Conservation (phyloP, 148 eudicot species). For the Rhododendron molle region DNA sequence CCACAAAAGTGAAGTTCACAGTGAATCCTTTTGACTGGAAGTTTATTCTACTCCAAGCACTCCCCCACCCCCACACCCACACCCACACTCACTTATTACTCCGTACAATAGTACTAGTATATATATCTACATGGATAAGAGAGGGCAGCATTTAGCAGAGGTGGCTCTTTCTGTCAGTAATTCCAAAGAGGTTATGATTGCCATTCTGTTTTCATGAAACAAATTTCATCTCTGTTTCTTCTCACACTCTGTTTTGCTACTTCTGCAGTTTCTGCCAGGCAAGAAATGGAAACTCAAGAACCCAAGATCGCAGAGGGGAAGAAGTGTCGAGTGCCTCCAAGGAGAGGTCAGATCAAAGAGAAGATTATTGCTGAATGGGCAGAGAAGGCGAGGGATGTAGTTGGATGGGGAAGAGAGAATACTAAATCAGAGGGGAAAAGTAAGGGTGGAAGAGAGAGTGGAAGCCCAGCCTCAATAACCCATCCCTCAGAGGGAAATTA, state of each 20-base stretch:
- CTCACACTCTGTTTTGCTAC: not conserved
- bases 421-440: not conserved
- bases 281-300: not conserved
- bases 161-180: not conserved
- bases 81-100: not conserved
- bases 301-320: not conserved
- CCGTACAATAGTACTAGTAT: no score
- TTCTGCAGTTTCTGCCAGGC: not conserved
- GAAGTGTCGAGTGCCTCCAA: not conserved
- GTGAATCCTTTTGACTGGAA: not conserved
- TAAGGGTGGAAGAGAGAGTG: not conserved
- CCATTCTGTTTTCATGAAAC: not conserved
- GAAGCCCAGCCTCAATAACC: not conserved
- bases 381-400: not conserved
- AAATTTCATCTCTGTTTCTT: not conserved
- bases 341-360: constrained; percentile 1
- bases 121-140: no score
- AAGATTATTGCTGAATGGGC: not conserved
- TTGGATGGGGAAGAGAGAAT: not conserved
- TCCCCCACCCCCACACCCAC: not conserved
- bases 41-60: not conserved
- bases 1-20: not conserved
- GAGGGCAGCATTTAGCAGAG: not conserved
- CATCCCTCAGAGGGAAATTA: not conserved
- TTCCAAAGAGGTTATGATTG: not conserved